phyloP scores from a whole-genome alignment of 2,329 filamentous ascomycete species.

The Parascedosporium putredinis region DNA sequence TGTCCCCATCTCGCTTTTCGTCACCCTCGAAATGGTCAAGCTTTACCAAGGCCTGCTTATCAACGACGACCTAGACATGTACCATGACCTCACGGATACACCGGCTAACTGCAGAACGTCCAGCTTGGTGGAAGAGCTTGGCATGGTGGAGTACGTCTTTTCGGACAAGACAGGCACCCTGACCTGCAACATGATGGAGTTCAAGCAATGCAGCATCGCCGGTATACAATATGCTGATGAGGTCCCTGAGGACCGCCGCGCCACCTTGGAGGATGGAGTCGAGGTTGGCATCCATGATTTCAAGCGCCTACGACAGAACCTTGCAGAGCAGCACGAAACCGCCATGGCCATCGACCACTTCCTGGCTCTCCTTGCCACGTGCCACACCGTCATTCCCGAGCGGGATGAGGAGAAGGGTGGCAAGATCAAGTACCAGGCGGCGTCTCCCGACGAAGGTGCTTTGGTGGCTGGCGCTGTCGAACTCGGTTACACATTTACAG shows the following conservation, averaged over 20 bases:
- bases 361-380: conserved; percentile 74
- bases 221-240: conserved; percentile 91
- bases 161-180: conserved; percentile 96
- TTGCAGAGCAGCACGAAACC: conserved; percentile 41
- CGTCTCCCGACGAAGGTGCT: conserved; percentile 95
- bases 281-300: conserved; percentile 80
- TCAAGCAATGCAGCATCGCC: conserved; percentile 86
- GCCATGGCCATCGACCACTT: conserved; percentile 63
- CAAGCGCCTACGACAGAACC: conserved; percentile 60
- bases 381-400: conserved; percentile 96
- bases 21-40: conserved; percentile 95
- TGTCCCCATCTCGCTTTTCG: conserved; percentile 94
- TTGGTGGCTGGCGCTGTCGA: conserved; percentile 80
- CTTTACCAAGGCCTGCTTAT: conserved; percentile 97
- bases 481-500: conserved; percentile 82
- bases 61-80: conserved; percentile 95
- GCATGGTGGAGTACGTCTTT: conserved; percentile 98
- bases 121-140: conserved; percentile 90
- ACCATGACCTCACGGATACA: conserved; percentile 90
- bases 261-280: conserved; percentile 68
- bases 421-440: conserved; percentile 93
- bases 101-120: conserved; percentile 93
- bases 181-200: conserved; percentile 98
- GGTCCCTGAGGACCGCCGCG: conserved; percentile 79
- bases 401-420: conserved; percentile 64